Conservation (phyloP, 495 filamentous ascomycete species). For the Saxophila tyrrhenica region DNA sequence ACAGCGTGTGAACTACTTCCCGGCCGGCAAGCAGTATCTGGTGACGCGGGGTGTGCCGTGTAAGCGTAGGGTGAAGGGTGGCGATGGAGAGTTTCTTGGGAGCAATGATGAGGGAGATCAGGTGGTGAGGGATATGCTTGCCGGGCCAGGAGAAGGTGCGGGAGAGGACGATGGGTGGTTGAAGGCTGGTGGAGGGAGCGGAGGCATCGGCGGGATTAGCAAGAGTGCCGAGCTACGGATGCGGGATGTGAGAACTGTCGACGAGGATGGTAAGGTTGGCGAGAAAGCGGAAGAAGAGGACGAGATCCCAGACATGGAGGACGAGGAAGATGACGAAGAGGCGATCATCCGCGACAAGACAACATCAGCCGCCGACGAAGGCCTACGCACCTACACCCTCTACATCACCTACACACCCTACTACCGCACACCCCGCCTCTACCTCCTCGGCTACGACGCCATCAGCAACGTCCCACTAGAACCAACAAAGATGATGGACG, state of each 20-base stretch:
- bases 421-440: conserved; percentile 92
- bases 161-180: conserved; percentile 79
- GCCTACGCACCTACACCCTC: conserved; percentile 83
- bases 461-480: conserved; percentile 54
- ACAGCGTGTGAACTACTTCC: conserved; percentile 71
- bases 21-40: conserved; percentile 85
- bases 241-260: conserved; percentile 72
- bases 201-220: conserved; percentile 46
- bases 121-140: conserved; percentile 66
- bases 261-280: conserved; percentile 67
- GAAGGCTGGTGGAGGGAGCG: conserved; percentile 39
- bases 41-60: conserved; percentile 92
- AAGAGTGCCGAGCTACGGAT: conserved; percentile 61
- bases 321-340: conserved; percentile 93
- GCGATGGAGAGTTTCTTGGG: conserved; percentile 80
- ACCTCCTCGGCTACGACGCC: conserved; percentile 74
- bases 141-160: conserved; percentile 39
- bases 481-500: conserved; percentile 93
- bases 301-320: conserved; percentile 96
- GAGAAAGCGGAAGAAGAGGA: conserved; percentile 61
- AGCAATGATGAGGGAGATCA: conserved; percentile 78
- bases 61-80: conserved; percentile 54
- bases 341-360: conserved; percentile 82
- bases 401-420: conserved; percentile 97
- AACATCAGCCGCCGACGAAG: conserved; percentile 41